A percentile compares a stretch with the other conserved stretches of the same genome.
These are phyloP conservation scores for Dichomitus squalens DNA, from an alignment of 1,284 basidiomycete genomes.

Conservation along the genomic window DNA sequence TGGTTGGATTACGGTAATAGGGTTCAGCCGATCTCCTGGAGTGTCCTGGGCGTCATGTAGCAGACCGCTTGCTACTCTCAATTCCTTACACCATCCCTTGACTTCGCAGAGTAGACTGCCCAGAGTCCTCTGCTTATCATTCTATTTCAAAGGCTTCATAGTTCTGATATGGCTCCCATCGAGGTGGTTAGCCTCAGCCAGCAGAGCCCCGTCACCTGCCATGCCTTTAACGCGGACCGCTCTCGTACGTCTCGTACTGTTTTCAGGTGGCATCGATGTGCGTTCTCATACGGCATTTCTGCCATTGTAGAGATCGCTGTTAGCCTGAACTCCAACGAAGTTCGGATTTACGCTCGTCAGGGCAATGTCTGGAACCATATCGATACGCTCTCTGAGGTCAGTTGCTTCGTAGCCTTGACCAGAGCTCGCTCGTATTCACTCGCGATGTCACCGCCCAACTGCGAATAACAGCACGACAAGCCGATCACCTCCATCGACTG, in stretches of 20 bases:
- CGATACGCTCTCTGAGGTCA: slow-evolving; percentile 86
- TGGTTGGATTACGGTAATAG: too few species aligned
- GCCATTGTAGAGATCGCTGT: slow-evolving; percentile 81
- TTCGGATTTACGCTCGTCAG: slow-evolving; percentile 77
- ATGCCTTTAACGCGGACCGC: slow-evolving; percentile 92
- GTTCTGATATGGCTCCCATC: slow-evolving; percentile 63
- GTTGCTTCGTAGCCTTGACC: slow-evolving; percentile 30
- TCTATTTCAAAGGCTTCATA: not conserved
- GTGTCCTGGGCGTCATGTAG: too few species aligned
- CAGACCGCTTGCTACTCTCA: not conserved
- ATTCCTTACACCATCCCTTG: not conserved
- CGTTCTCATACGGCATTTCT: not conserved
- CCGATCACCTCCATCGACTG: slow-evolving; percentile 98
- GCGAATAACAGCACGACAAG: slow-evolving; percentile 88
- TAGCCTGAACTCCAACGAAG: slow-evolving; percentile 89
- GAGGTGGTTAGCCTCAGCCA: slow-evolving; percentile 77
- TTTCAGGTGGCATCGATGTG: not conserved
- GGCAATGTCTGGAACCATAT: slow-evolving; percentile 76
- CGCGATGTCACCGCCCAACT: not conserved
- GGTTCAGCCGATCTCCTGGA: too few species aligned
- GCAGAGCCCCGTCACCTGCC: slow-evolving; percentile 85
- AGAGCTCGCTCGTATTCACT: not conserved
- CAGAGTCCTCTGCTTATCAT: slow-evolving; percentile 61
- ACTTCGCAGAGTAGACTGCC: slow-evolving; percentile 71
- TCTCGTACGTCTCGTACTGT: slow-evolving; percentile 57